Evolutionary conservation across 2,329 filamentous ascomycete genomes (phyloP).

Genomic region (Penicillium brevicompactum): DNA sequence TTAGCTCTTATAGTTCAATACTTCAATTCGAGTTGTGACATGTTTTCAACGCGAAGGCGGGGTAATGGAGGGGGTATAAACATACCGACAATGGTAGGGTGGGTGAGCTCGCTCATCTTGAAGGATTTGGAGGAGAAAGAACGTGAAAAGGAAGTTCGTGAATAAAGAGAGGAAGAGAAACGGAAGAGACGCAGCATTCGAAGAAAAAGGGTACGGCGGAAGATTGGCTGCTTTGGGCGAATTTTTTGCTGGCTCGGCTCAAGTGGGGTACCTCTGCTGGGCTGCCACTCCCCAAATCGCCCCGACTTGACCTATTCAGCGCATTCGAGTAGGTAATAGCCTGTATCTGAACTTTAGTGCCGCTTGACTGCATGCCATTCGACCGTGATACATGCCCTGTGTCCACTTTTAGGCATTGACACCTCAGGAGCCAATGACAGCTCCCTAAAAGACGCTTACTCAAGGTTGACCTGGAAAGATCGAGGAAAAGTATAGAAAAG

Average conservation of each 20-base stretch:
- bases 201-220: constrained; percentile 28
- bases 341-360: not conserved
- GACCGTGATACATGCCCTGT: not conserved
- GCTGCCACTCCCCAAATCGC: constrained; percentile 5
- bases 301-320: not conserved
- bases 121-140: constrained; percentile 19
- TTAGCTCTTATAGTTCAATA: constrained; percentile 14
- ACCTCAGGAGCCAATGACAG: constrained; percentile 7
- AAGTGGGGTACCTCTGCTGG: constrained; percentile 19
- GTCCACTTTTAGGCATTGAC: not conserved
- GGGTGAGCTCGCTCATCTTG: constrained; percentile 70
- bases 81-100: constrained; percentile 76
- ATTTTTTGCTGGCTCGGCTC: constrained; percentile 16
- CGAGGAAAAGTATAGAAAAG: not conserved
- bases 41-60: constrained; percentile 13
- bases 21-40: not conserved
- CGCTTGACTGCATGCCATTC: not conserved
- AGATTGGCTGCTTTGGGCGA: constrained; percentile 28
- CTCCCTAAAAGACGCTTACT: constrained; percentile 18
- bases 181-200: constrained; percentile 22
- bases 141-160: constrained; percentile 16
- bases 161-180: constrained; percentile 22
- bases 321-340: not conserved
- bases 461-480: not conserved
- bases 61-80: constrained; percentile 17